A percentile compares a stretch with the other conserved stretches of the same genome.
These are phyloP conservation scores for Rhododendron ovatum DNA, from an alignment of 148 eudicot genomes.

Conservation along the genomic window DNA sequence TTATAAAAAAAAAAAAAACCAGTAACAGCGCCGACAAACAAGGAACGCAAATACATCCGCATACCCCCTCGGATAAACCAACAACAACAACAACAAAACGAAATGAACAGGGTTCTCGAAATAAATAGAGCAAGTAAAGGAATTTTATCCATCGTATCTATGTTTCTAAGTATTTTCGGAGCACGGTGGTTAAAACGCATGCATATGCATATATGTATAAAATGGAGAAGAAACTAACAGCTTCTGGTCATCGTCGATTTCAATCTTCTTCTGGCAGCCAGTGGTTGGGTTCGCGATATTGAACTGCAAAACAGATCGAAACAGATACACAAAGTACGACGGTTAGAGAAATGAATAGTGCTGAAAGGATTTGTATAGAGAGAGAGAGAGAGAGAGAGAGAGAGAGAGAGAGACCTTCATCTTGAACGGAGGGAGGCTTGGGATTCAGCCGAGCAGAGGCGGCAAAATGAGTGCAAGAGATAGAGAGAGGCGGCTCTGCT, in stretches of 20 bases:
- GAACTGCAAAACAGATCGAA: slow-evolving; percentile 41
- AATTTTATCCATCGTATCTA: neutral
- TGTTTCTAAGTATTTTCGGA: neutral
- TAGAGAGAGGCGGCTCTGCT: neutral
- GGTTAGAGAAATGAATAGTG: neutral
- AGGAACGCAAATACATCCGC: neutral
- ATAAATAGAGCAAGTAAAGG: neutral
- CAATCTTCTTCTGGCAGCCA: slow-evolving; percentile 94
- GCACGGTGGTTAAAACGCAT: neutral
- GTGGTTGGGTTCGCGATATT: slow-evolving; percentile 87
- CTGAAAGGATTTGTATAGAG: neutral
- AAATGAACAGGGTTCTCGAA: too few relatives aligned
- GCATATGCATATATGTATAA: neutral
- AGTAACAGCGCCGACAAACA: neutral
- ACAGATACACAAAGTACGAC: neutral
- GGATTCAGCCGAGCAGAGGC: neutral
- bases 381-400: neutral
- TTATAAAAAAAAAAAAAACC: too few relatives aligned
- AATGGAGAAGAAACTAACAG: slow-evolving; percentile 38
- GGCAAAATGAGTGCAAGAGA: neutral
- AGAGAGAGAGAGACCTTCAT: slow-evolving; percentile 4
- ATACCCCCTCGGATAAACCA: too few relatives aligned
- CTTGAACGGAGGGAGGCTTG: neutral
- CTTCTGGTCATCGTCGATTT: slow-evolving; percentile 84
- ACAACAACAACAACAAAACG: neutral